Evolutionary conservation across 2,329 filamentous ascomycete species (phyloP).

Genomic region (Berkeleyomyces basicola): DNA sequence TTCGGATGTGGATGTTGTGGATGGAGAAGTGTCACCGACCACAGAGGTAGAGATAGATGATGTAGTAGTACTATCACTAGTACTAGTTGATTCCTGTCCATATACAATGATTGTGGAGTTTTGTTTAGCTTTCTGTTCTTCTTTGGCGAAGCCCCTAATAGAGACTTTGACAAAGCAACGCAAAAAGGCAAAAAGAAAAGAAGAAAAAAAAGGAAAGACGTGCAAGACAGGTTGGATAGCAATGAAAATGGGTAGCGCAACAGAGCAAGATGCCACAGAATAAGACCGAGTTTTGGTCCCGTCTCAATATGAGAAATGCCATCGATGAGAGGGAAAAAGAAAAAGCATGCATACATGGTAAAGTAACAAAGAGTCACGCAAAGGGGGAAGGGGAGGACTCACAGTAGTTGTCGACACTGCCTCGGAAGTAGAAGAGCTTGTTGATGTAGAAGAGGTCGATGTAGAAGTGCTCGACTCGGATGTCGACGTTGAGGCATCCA

Average conservation of each 20-base stretch:
- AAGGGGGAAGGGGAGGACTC: neutral
- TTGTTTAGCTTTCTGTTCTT: conserved; percentile 11
- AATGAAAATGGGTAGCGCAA: neutral
- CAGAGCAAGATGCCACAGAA: no score
- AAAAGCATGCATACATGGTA: neutral
- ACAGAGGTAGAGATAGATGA: neutral
- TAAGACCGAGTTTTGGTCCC: no score
- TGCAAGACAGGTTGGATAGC: neutral
- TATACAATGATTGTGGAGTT: neutral
- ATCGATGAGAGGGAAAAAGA: neutral
- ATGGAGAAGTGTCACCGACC: conserved; percentile 5
- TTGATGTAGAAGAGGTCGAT: conserved; percentile 14
- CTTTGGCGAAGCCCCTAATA: neutral
- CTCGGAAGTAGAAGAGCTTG: conserved; percentile 18
- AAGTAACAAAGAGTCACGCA: neutral
- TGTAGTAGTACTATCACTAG: neutral
- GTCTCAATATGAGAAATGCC: neutral
- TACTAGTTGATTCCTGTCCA: neutral
- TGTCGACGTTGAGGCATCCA: conserved; percentile 9
- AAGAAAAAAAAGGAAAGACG: neutral
- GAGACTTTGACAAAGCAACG: conserved; percentile 4
- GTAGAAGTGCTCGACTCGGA: conserved; percentile 12
- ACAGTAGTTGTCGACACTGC: conserved; percentile 3
- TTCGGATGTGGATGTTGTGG: conserved; percentile 3
- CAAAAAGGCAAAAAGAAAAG: neutral